Evolutionary conservation across 108 stramenopile genomes (phyloP).

Genomic region (Cyclotella choctawhatcheeana): DNA sequence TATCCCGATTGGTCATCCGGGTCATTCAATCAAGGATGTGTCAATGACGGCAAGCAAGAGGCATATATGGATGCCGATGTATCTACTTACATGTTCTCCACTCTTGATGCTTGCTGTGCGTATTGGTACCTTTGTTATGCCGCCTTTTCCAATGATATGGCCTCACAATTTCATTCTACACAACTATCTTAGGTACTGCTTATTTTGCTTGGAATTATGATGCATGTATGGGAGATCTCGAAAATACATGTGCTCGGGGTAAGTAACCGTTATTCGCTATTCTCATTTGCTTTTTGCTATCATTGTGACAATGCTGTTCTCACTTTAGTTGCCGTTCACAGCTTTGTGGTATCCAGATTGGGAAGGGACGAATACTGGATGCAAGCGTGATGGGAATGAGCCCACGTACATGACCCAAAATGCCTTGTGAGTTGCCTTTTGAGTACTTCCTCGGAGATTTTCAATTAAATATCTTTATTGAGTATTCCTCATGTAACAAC

Average conservation of each 20-base stretch:
- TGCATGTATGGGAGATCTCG: not conserved
- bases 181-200: too few relatives aligned
- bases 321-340: too few relatives aligned
- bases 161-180: too few relatives aligned
- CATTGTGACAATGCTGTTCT: too few relatives aligned
- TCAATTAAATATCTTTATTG: too few relatives aligned
- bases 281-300: too few relatives aligned
- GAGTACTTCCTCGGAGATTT: not conserved
- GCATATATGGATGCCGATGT: conserved; percentile 1
- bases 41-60: not conserved
- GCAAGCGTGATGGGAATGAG: not conserved
- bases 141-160: too few relatives aligned
- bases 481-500: too few relatives aligned
- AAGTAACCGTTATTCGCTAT: too few relatives aligned
- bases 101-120: conserved; percentile 4
- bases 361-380: conserved; percentile 3
- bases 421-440: not conserved
- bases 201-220: conserved; percentile 10
- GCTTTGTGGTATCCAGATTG: conserved; percentile 13
- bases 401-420: conserved; percentile 18
- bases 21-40: not conserved
- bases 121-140: too few relatives aligned
- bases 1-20: conserved; percentile 12
- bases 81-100: not conserved
- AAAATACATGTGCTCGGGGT: not conserved